Conservation (phyloP, 768 basidiomycete species). For the Lactifluus subvellereus region DNA sequence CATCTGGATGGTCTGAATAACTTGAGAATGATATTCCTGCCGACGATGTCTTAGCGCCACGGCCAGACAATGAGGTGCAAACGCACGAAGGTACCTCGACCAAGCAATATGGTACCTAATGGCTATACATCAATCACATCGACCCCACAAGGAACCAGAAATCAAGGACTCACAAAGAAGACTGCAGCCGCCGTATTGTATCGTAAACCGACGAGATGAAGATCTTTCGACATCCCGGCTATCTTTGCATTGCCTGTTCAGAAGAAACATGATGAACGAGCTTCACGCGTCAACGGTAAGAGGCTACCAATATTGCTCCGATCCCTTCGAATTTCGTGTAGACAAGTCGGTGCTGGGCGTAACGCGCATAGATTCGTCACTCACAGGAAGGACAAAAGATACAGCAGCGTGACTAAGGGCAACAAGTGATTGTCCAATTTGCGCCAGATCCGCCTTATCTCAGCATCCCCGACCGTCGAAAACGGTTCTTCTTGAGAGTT, state of each 20-base stretch:
- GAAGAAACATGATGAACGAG: not conserved
- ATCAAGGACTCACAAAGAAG: constrained; percentile 31
- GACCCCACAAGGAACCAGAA: not conserved
- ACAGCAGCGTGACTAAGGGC: constrained; percentile 18
- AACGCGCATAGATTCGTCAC: not conserved
- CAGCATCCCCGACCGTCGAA: not conserved
- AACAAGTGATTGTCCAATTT: constrained; percentile 18
- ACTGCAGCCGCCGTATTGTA: constrained; percentile 38
- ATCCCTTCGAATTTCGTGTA: constrained; percentile 14
- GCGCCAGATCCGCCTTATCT: constrained; percentile 10
- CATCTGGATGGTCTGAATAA: constrained; percentile 34
- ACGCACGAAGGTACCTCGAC: constrained; percentile 37
- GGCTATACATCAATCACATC: not conserved
- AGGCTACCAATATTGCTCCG: constrained; percentile 22
- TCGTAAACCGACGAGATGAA: constrained; percentile 32
- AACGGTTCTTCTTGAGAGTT: not conserved
- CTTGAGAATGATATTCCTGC: constrained; percentile 36
- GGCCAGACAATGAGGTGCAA: not conserved
- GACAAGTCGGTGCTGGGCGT: not conserved
- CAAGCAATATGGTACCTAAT: constrained; percentile 35
- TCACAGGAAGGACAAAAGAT: constrained; percentile 24
- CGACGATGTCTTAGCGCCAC: not conserved
- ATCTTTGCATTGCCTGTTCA: constrained; percentile 30
- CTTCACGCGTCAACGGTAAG: not conserved
- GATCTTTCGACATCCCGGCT: constrained; percentile 40